These are phyloP conservation scores for Bipolaris gigantea DNA, from an alignment of 2,329 filamentous ascomycete genomes.

Conservation along the genomic window DNA sequence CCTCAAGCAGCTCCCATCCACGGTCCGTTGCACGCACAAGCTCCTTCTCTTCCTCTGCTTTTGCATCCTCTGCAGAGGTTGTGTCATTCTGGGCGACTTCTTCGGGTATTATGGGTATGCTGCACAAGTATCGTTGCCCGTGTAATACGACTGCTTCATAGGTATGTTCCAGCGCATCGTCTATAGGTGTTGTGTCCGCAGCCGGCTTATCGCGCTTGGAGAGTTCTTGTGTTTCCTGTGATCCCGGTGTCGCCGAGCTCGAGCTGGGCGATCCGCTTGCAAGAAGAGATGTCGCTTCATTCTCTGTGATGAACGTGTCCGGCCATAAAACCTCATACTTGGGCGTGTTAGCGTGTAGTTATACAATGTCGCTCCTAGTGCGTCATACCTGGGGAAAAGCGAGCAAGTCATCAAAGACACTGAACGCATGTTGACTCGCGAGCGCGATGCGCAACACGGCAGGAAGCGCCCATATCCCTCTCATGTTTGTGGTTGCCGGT, in stretches of 20 bases:
- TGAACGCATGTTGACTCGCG: conserved; percentile 67
- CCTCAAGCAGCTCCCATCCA: conserved; percentile 77
- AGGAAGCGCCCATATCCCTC: conserved; percentile 53
- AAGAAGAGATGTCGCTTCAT: conserved; percentile 67
- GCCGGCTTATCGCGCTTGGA: conserved; percentile 34
- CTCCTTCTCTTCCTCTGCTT: conserved; percentile 78
- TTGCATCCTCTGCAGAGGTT: conserved; percentile 67
- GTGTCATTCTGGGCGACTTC: conserved; percentile 59
- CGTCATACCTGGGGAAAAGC: conserved; percentile 77
- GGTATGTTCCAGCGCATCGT: conserved; percentile 39
- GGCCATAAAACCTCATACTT: conserved; percentile 82
- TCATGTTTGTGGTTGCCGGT: conserved; percentile 34
- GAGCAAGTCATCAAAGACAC: conserved; percentile 83
- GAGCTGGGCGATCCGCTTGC: conserved; percentile 31
- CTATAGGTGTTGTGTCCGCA: conserved; percentile 15
- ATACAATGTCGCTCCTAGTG: neutral
- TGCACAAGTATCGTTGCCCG: conserved; percentile 76
- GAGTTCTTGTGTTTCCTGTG: conserved; percentile 42
- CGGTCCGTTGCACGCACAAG: conserved; percentile 73
- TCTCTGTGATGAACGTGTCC: conserved; percentile 70
- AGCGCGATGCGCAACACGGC: conserved; percentile 52
- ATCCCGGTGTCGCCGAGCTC: conserved; percentile 30
- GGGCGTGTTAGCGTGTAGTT: conserved; percentile 13
- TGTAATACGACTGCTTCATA: conserved; percentile 78
- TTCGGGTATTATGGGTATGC: conserved; percentile 71